Base-by-base conservation (phyloP, 305 asterid species). In the Fraxinus baroniana region DNA sequence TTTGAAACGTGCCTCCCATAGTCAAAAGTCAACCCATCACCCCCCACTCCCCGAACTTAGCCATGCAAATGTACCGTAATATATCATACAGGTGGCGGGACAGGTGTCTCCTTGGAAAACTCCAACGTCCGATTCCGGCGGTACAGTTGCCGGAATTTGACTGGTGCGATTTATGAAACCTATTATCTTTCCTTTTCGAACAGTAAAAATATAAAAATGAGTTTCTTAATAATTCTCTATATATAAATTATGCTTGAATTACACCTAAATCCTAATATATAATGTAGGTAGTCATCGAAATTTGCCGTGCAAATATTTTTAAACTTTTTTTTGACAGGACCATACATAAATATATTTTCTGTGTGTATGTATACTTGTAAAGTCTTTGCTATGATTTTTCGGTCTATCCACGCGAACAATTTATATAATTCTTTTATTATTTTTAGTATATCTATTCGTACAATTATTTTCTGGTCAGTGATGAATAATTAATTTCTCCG, bases 111-210 rank as follows among this genome's bases (percentile, higher is more conserved):
- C 46, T 83, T 13, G 68, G 80, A 3, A 78, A 66, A 72, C 84
- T 84, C 89, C 89, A 86, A 85, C 90, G 89, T 74, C 87, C 80
- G 83, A 83, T 85, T 78, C 82, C 90, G 89, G 88, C 88, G 22
- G 39, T 35, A 8, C 74, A 0, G 82, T 74, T 85, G 89, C 90
- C 89, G 92, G 89, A 55, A 81, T 80, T 80, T 81, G 82, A 73
- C 86, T 87, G 94, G 83, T 88, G 93, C 92, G 87, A 85, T 85
- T 83, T 81, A 80, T 32, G 93, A 83, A 85, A 86, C 93, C 22
- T 52, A 7, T 22, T 22, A 62, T 62, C 30, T 62, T 22, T 62
- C 33, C 71, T 24, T 64, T 64, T 64, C n/a, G 18, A 17, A 46
- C 57, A 39, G 12, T 39, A 8, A 39, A 39, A 7, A 7, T 39